Conservation (phyloP, 139 green algal species). For the Dunaliella primolecta region DNA sequence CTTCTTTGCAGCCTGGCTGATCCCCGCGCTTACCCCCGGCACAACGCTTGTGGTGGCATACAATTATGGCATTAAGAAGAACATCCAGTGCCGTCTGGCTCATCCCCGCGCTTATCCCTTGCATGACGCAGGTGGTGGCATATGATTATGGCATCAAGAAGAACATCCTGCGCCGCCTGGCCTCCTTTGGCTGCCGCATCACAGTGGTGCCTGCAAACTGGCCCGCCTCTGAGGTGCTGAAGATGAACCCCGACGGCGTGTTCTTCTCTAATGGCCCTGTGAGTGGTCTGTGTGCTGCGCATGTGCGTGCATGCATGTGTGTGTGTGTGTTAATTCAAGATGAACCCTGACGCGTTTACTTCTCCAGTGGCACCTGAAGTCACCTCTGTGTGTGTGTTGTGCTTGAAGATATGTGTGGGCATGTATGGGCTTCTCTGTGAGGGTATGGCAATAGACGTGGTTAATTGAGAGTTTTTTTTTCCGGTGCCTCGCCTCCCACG, state of each 20-base stretch:
- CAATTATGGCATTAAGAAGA: too few relatives aligned
- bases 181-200: constrained; percentile 88
- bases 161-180: constrained; percentile 97
- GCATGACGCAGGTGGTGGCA: constrained; percentile 89
- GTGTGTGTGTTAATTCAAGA: background rate
- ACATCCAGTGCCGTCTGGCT: too few relatives aligned
- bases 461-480: too few relatives aligned
- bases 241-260: constrained; percentile 95
- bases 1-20: too few relatives aligned
- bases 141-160: constrained; percentile 99
- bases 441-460: too few relatives aligned
- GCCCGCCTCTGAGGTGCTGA: constrained; percentile 87
- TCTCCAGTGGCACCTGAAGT: background rate
- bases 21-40: too few relatives aligned
- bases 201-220: constrained; percentile 94
- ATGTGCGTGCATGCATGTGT: background rate
- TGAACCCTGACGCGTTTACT: background rate
- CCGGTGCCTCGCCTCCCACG: too few relatives aligned
- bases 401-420: too few relatives aligned
- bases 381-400: too few relatives aligned
- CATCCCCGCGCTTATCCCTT: too few relatives aligned
- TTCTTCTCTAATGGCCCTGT: constrained; percentile 96
- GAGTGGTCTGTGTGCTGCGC: constrained; percentile 21
- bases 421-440: too few relatives aligned
- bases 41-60: too few relatives aligned